Evolutionary conservation across 192 early-diverging fungal species (phyloP), one percentile per base, ranked within the genome.

Genomic region (Backusella morwellensis): DNA sequence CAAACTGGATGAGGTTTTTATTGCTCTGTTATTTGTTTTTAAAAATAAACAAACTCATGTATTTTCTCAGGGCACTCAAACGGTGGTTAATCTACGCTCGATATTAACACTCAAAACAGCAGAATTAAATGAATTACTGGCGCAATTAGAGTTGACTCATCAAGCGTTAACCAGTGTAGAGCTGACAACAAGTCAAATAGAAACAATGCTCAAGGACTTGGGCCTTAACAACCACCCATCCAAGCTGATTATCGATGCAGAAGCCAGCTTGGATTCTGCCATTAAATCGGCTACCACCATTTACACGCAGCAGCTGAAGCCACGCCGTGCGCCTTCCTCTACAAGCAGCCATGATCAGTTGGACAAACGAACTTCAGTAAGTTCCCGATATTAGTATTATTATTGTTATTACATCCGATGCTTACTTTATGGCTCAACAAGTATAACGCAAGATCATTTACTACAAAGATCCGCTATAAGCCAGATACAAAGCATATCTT

Each of bases 401-500:
- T 4, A 44, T 3, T 32, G 32, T 32, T 32, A 32, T 32, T 32
- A 32, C 3, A 32, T 44, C 42, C 42, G 15, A 19, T 44, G 5
- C 42, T 44, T 17, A n/a, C 1, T n/a, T 50, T n/a, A n/a, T n/a
- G 19, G 4, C 1, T 50, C 0, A 72, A 72, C 14, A 72, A 42
- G 42, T 38, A 32, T 19, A 29, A 71, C 26, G 42, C 70, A 40
- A 71, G 41, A 23, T 47, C 41, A 29, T 74, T 63, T 52, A 14
- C 59, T 23, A 52, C 77, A 23, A 78, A 68, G 73, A 78, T 78
- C 35, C 70, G 72, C 0, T 78, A 78, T 40, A 78, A 78, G 66
- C 77, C 77, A 52, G 77, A 78, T 40, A 50, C 77, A 23, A 78
- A 78, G 17, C 77, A 72, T 23, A 78, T 78, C 12, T 52, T 78